Conservation (phyloP, 2,329 filamentous ascomycete species). For the Cladosporium austrohemisphaericum region DNA sequence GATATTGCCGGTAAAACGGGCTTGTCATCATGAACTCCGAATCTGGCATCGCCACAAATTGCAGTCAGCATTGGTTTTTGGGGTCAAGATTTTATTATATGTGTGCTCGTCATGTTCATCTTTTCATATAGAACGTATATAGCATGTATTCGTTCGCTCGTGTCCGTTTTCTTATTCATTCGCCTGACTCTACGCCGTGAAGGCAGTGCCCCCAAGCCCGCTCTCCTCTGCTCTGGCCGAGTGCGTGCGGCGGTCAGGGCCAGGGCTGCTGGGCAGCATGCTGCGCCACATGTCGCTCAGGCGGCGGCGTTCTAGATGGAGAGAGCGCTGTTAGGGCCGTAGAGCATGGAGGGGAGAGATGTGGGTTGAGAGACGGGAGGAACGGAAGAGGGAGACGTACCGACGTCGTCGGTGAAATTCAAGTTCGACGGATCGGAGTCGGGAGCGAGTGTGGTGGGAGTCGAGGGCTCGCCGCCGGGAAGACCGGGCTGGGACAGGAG, state of each 20-base stretch:
- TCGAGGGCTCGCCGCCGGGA: slow-evolving; percentile 14
- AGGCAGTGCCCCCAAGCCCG: neutral
- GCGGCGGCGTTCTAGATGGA: slow-evolving; percentile 16
- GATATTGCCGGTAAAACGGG: no score
- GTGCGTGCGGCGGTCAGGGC: slow-evolving; percentile 1
- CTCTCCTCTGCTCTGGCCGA: neutral
- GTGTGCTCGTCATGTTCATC: no score
- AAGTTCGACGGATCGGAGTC: slow-evolving; percentile 1
- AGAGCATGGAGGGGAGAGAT: slow-evolving; percentile 27
- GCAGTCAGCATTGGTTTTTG: no score
- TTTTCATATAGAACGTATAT: no score
- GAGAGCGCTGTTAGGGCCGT: slow-evolving; percentile 22
- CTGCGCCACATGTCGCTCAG: slow-evolving; percentile 11
- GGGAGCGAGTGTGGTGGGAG: neutral
- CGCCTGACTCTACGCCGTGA: neutral
- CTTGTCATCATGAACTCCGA: no score
- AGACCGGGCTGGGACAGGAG: slow-evolving; percentile 27
- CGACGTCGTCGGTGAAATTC: slow-evolving; percentile 24
- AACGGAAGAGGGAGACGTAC: slow-evolving; percentile 22
- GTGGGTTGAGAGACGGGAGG: slow-evolving; percentile 12
- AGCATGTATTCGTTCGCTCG: no score
- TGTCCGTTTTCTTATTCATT: no score
- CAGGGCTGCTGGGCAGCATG: neutral
- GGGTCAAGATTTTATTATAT: no score
- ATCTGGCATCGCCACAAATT: no score